phyloP scores from a whole-genome alignment of 805 yeast genomes.

The Yarrowia sp. region DNA sequence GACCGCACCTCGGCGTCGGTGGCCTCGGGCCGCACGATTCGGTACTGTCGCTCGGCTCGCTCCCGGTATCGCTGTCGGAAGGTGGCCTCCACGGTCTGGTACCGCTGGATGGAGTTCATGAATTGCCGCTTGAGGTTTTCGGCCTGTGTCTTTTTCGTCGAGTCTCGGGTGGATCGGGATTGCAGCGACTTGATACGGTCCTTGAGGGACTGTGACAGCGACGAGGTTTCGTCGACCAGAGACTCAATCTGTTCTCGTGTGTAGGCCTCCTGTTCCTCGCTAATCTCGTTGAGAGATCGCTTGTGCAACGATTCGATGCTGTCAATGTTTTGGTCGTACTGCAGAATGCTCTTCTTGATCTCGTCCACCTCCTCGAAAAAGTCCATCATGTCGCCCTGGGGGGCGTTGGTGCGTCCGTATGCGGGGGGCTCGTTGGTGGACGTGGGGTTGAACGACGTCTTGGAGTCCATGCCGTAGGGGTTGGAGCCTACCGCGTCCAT shows the following conservation, averaged over 20 bases:
- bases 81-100: constrained; percentile 79
- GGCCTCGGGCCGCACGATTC: constrained; percentile 53
- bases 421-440: constrained; percentile 19
- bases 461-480: constrained; percentile 14
- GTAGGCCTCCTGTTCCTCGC: constrained; percentile 59
- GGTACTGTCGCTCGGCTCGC: constrained; percentile 90
- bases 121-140: constrained; percentile 83
- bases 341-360: constrained; percentile 64
- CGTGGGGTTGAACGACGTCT: background rate
- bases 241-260: constrained; percentile 73
- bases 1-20: constrained; percentile 78
- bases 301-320: constrained; percentile 68
- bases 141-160: constrained; percentile 84
- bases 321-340: constrained; percentile 65
- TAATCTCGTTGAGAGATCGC: constrained; percentile 67
- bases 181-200: constrained; percentile 73
- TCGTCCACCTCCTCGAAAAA: constrained; percentile 68
- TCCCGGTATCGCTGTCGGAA: constrained; percentile 79
- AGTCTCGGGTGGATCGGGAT: constrained; percentile 50
- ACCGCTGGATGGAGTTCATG: constrained; percentile 79
- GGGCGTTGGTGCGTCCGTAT: background rate
- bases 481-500: constrained; percentile 23
- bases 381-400: constrained; percentile 51
- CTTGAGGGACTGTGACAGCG: constrained; percentile 72
- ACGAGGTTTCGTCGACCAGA: constrained; percentile 71